Evolutionary conservation across 257 asterid genomes (phyloP), one percentile per base, ranked within the genome.

Genomic region (Solanum medicagineum): DNA sequence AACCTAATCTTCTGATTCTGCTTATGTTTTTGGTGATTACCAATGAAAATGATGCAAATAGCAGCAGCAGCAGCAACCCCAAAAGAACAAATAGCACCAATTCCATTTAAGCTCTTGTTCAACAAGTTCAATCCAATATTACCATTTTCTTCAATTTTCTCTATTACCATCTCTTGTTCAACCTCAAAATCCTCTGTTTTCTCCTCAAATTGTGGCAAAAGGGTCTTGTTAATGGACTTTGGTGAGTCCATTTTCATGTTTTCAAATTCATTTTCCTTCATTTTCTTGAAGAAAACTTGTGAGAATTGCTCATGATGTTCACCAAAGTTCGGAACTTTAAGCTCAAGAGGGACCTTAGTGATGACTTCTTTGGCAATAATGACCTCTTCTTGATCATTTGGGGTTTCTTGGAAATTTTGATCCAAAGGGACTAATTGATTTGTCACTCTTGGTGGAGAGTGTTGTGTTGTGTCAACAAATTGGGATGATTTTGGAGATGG

Each of bases 211-310:
- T 83, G 94, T 7, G 92, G 87, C 88, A 90, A 47, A 68, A 66
- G 17, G 9, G 45, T 60, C 26, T 51, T 55, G 84, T 68, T 71
- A 85, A 73, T 73, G 74, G 93, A 87, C 89, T 56, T 89, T 29
- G 97, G 97, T 3, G 98, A 95, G 13, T 95, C 97, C 75, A 92
- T 63, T 87, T 91, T 95, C 90, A 94, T 93, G 92, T 95, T 97
- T 90, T 84, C 98, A 55, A 92, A 93, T 89, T 95, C 94, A 29
- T 89, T 63, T 51, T 94, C 96, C 91, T 86, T 91, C 92, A 81
- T 86, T 75, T 93, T 95, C 93, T 92, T 95, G 95, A 93, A 93
- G 92, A 91, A 93, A 85, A 94, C 98, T 63, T 94, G 98, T 10
- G 94, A 89, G 3, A 16, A 53, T 45, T 55, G 80, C 36, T 93